Evolutionary conservation across 2,329 filamentous ascomycete species (phyloP).

Genomic region (Ilyonectria destructans): DNA sequence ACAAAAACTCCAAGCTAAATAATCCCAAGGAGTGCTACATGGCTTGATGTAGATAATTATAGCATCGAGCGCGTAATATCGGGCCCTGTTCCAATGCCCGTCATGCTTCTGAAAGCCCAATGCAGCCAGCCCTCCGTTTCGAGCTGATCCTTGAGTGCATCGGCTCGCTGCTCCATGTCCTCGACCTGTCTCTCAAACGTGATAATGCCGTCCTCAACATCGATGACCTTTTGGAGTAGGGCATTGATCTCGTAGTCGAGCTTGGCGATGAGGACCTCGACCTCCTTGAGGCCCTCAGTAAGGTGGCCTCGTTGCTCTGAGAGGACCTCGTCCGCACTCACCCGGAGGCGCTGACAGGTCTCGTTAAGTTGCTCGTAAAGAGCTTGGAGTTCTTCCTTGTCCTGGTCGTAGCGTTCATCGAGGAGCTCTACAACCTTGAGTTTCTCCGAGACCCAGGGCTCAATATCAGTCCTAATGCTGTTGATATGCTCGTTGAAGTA

Average conservation of each 20-base stretch:
- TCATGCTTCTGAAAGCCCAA: slow-evolving; percentile 75
- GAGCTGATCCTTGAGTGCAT: slow-evolving; percentile 74
- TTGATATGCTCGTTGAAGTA: slow-evolving; percentile 69
- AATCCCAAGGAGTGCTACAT: not conserved
- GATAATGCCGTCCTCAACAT: slow-evolving; percentile 86
- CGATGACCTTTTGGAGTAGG: slow-evolving; percentile 84
- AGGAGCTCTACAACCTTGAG: slow-evolving; percentile 72
- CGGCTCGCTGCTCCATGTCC: slow-evolving; percentile 77
- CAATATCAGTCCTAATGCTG: slow-evolving; percentile 67
- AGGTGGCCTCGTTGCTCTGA: slow-evolving; percentile 79
- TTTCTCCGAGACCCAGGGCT: slow-evolving; percentile 74
- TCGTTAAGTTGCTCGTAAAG: slow-evolving; percentile 82
- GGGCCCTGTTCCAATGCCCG: slow-evolving; percentile 73
- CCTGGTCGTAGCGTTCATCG: slow-evolving; percentile 73
- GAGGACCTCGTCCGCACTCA: slow-evolving; percentile 79
- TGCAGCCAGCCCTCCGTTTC: slow-evolving; percentile 76
- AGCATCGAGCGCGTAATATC: slow-evolving; percentile 62
- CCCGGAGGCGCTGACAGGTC: slow-evolving; percentile 77
- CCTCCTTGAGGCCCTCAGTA: slow-evolving; percentile 81
- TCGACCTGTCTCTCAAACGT: slow-evolving; percentile 86
- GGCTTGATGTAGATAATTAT: slow-evolving; percentile 31
- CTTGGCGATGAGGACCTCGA: slow-evolving; percentile 87
- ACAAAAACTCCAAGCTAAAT: slow-evolving; percentile 10
- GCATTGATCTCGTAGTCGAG: slow-evolving; percentile 93
- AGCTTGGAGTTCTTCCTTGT: slow-evolving; percentile 76